Evolutionary conservation across 1,284 basidiomycete genomes (phyloP), one percentile per base, ranked within the genome.

Genomic region (Leccinum subspadiceum): DNA sequence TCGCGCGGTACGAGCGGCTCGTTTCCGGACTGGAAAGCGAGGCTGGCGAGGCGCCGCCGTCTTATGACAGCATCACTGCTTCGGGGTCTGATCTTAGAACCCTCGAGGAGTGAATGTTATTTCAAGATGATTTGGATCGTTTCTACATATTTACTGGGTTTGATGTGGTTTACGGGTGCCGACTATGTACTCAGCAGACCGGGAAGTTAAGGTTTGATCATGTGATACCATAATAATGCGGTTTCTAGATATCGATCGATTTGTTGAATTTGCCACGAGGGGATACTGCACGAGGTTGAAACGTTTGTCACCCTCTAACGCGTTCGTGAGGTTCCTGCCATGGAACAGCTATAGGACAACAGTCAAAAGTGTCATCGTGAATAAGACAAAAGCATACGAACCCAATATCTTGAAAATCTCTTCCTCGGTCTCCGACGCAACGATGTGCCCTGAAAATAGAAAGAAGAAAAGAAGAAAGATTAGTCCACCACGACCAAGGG

Each of bases 391-490:
- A 24, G 20, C 1, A n/a, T 44, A 75, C 81, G 64, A 29, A 81
- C 82, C 81, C 35, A 96, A 76, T 29, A 87, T 85, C 20, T 80
- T 76, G 66, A 96, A 93, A 33, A 96, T 94, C 66, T 94, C 92
- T 67, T 86, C 78, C 74, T 96, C 94, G 0, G 89, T 93, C 68
- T 87, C 84, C 0, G 90, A 92, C 4, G 92, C 93, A 20, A 94
- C 73, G 8, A 93, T 69, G n/a, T 76, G 78, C 3, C 92, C 93
- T 93, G 64, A 2, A 26, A n/a, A 44, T 44, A 20, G 10, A 17
- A 44, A n/a, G n/a, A 41, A 41, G 39, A 49, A 17, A 41, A 9
- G 39, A 17, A 41, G n/a, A 10, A 17, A 9, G 5, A 17, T n/a
- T 49, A 15, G 53, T 41, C 33, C 2, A 51, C 15, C 6, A 17